Evolutionary conservation across 768 basidiomycete genomes (phyloP), one percentile per base, ranked within the genome.

Genomic region (Suillus subluteus): DNA sequence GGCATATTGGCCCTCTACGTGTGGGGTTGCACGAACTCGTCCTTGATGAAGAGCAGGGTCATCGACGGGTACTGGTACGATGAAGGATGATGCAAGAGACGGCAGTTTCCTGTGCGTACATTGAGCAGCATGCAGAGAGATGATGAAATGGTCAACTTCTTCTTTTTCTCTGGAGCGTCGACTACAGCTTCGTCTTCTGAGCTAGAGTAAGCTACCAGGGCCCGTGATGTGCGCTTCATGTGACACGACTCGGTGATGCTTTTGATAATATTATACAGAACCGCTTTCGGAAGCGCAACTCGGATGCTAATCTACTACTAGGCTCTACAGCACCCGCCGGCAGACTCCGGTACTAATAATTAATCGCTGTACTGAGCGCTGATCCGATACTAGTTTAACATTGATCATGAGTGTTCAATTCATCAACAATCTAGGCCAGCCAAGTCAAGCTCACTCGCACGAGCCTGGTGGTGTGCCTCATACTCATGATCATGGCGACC

Each of bases 21-120:
- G 93, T 2, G 94, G 94, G 1, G 81, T 82, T 0, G 88, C 82
- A 38, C 96, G 87, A 58, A 81, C 82, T 38, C 96, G 87, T 16
- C 96, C 96, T 80, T 96, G 95, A 75, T 98, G 96, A 18, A 87
- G 79, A 4, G 88, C 79, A 3, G 95, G 95, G 71, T 94, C 80
- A 74, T 96, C 93, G 6, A 85, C 74, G 0, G 91, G 93, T 1
- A 70, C 75, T 54, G 83, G 73, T 5, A 81, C 72, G 2, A 78
- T 72, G 58, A 94, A 74, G 43, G 82, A 81, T 21, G 83, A 70
- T 0, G 89, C 80, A 32, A 93, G 80, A 21, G 82, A 65, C 1
- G 92, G 92, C 3, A 93, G 80, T 74, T 86, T 93, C 73, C 89
- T 91, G 66, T 12, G 54, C 43, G 4, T 59, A 30, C 13, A 21